These are phyloP conservation scores for Gloeostereum incarnatum DNA, from an alignment of 768 basidiomycete species.

Conservation along the genomic window DNA sequence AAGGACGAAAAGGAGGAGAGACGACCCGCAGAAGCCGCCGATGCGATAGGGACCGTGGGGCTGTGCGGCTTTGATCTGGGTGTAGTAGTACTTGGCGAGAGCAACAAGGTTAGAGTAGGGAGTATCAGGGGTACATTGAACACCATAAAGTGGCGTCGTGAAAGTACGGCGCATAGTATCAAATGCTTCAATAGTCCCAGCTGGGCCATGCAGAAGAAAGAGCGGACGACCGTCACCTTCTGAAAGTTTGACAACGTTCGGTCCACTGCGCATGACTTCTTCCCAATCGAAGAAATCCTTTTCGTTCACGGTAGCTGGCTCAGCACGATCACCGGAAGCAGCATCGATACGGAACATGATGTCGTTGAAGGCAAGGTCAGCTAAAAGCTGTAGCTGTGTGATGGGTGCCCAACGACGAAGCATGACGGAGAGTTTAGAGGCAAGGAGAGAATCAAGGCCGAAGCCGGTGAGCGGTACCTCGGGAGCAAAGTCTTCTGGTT, in stretches of 20 bases:
- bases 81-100: conserved; percentile 10
- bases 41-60: conserved; percentile 14
- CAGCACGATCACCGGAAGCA: too few relatives aligned
- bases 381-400: conserved; percentile 6
- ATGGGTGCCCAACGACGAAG: not conserved
- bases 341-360: not conserved
- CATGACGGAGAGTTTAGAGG: not conserved
- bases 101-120: conserved; percentile 7
- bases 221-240: conserved; percentile 6
- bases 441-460: conserved; percentile 4
- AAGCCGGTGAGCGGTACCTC: conserved; percentile 6
- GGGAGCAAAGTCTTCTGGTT: conserved; percentile 2
- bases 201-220: conserved; percentile 9
- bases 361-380: conserved; percentile 4
- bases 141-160: conserved; percentile 7
- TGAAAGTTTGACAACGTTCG: conserved; percentile 6
- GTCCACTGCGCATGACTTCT: conserved; percentile 1
- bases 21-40: conserved; percentile 4
- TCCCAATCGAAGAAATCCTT: conserved; percentile 5
- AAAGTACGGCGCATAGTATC: conserved; percentile 7
- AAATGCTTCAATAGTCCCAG: conserved; percentile 7
- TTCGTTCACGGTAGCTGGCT: not conserved
- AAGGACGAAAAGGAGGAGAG: not conserved
- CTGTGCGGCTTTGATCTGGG: conserved; percentile 10
- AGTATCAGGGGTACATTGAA: conserved; percentile 12